Evolutionary conservation across 192 early-diverging fungal genomes (phyloP), one percentile per base, ranked within the genome.

Genomic region (Podila clonocystis): DNA sequence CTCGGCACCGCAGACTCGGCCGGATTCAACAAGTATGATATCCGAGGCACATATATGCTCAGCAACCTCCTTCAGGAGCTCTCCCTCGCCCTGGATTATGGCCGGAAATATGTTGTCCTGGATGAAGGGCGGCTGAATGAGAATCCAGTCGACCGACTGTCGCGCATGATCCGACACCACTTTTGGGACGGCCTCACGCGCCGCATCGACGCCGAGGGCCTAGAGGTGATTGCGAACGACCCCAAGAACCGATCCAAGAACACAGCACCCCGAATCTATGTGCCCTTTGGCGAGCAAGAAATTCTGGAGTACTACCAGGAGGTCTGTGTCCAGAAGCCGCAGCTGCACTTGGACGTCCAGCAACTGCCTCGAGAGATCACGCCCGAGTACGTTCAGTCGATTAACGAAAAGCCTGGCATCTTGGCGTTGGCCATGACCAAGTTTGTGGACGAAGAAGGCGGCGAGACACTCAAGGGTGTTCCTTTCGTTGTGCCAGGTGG

Each of bases 401-500:
- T 99, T 71, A 95, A 98, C 86, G 85, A 92, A 49, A 75, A 89
- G 67, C 96, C 96, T 24, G 98, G 98, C 15, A 96, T 99, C 62
- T 85, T 99, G 36, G 86, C 97, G 9, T 83, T 99, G 58, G 95
- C 89, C 0, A 88, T 96, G 85, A 72, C 77, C 57, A 83, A 68
- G 63, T 67, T 80, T 19, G 50, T 84, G 48, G 89, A 90, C 59
- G 87, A 83, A 41, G 73, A 84, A 28, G 89, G 87, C 1, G 67
- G 84, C 9, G 74, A 84, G 13, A 88, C 83, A 4, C 83, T 92
- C 58, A 82, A 83, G n/a, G 93, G 93, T 38, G 91, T 96, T 24
- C 95, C 96, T 0, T 99, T 99, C 77, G 95, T 98, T 15, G 97
- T 99, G 0, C 98, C 97, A 0, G 98, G 98, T 13, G 98, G 98